Evolutionary conservation across 345 rosid genomes (phyloP), one percentile per base, ranked within the genome.

Genomic region (Erodium maritimum): DNA sequence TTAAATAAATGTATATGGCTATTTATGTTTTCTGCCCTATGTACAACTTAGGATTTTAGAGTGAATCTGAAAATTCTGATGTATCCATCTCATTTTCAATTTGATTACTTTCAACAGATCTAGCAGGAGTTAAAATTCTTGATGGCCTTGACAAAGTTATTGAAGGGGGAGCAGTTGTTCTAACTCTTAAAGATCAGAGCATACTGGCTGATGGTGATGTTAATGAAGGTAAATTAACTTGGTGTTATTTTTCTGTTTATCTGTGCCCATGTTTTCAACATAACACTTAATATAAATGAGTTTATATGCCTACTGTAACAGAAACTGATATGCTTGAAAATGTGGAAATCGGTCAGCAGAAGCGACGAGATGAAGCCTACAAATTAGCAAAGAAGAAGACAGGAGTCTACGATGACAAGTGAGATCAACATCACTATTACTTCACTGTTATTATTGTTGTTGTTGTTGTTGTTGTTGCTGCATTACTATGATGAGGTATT

Each of bases 301-400:
- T 33, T 68, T 67, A 70, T 65, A 73, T 56, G 61, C 76, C 60
- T 74, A 54, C 62, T 71, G 56, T 73, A 29, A 66, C 96, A 89
- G 96, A 85, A 68, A 66, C 80, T 56, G 99, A 93, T 78, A 82
- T 89, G 99, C 94, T 93, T 56, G 99, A 93, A 82, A 93, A 93
- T 73, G 83, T 80, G 72, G 99, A 93, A 80, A 84, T 93, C 70
- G 99, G 99, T 57, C 95, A 89, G 79, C 99, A 93, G 68, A 93
- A 87, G 78, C 85, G 80, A 17, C 89, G 99, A 9, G 73, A 80
- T 37, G 95, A 87, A 24, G 91, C 96, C 67, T 93, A 93, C 64
- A 81, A 84, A 69, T 94, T 91, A 70, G 87, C 96, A 34, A 93
- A 87, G 80, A 89, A 86, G 68, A 89, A 78, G 73, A 76, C 77